Conservation (phyloP, 192 early-diverging fungal species). For the Backusella circina region DNA sequence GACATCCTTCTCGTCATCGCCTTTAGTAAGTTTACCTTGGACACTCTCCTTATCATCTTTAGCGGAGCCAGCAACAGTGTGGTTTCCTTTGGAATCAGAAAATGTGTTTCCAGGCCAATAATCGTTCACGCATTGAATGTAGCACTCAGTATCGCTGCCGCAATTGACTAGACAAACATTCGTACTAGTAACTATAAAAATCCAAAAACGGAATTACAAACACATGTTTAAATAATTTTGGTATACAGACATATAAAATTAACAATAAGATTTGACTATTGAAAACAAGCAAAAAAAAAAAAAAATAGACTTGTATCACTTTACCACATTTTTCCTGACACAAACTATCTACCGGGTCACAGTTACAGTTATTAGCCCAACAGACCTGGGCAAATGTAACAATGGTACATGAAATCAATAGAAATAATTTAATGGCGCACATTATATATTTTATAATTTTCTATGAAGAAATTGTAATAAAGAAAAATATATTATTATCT, state of each 20-base stretch:
- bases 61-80: background rate
- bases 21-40: background rate
- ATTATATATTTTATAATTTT: background rate
- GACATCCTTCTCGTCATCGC: background rate
- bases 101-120: constrained; percentile 7
- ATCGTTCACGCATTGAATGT: background rate
- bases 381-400: background rate
- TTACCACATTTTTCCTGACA: constrained; percentile 2
- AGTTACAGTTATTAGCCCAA: constrained; percentile 5
- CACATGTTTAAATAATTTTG: background rate
- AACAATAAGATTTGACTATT: background rate
- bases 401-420: constrained; percentile 4
- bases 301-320: background rate
- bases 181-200: background rate
- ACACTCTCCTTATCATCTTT: background rate
- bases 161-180: background rate
- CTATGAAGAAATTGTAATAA: background rate
- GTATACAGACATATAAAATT: background rate
- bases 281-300: background rate
- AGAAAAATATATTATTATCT: background rate
- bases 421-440: constrained; percentile 4
- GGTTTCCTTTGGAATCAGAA: background rate
- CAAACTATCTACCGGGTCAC: constrained; percentile 1
- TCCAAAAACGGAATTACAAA: background rate
- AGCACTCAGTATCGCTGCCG: background rate